Evolutionary conservation across 139 green algal genomes (phyloP).

Genomic region (Penium margaritaceum): DNA sequence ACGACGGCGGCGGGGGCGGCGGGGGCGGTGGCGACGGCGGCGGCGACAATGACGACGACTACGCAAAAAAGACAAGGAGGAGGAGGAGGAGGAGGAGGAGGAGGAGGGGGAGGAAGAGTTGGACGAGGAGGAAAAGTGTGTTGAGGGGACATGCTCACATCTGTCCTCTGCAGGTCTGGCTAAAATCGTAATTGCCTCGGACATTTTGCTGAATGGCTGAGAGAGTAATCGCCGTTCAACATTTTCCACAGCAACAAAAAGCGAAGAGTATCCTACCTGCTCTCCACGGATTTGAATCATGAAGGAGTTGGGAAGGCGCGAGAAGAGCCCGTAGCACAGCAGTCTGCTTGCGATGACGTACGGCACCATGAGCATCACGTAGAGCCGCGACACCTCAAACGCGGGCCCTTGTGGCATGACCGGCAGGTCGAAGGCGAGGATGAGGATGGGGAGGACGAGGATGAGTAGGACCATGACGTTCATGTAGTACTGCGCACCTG

Average conservation of each 20-base stretch:
- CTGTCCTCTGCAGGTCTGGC: no score
- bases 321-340: conserved; percentile 45
- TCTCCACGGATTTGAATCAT: conserved; percentile 20
- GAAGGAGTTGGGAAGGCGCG: conserved; percentile 19
- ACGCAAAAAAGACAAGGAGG: no score
- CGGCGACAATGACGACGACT: no score
- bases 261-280: conserved; percentile 37
- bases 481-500: conserved; percentile 35
- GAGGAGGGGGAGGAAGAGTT: no score
- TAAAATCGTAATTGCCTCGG: no score
- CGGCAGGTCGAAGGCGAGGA: conserved; percentile 27
- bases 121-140: no score
- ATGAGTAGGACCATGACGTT: conserved; percentile 38
- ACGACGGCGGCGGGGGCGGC: no score
- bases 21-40: no score
- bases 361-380: conserved; percentile 40
- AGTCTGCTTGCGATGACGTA: conserved; percentile 16
- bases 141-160: no score
- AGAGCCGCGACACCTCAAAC: conserved; percentile 3
- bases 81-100: no score
- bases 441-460: conserved; percentile 29
- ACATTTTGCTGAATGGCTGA: no score
- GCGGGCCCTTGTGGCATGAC: conserved; percentile 15
- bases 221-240: no score
- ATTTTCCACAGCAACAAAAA: conserved; percentile 36